These are phyloP conservation scores for Plicaturopsis crispa DNA, from an alignment of 768 basidiomycete genomes.

Conservation along the genomic window DNA sequence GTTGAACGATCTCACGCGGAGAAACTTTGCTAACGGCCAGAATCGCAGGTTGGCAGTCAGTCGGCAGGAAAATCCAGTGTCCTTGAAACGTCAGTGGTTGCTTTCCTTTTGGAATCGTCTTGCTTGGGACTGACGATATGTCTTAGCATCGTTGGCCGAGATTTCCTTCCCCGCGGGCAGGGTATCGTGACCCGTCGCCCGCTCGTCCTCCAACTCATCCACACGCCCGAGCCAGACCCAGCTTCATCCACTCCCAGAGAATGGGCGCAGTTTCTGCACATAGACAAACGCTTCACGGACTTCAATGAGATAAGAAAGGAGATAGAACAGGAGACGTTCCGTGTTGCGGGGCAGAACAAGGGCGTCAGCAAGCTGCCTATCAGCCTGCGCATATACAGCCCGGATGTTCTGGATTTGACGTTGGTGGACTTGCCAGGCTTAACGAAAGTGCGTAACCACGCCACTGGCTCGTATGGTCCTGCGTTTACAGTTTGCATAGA, in stretches of 20 bases:
- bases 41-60: constrained; percentile 77
- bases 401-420: constrained; percentile 91
- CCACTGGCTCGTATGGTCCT: not conserved
- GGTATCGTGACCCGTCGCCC: constrained; percentile 97
- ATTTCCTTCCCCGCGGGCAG: constrained; percentile 81
- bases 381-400: constrained; percentile 91
- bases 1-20: not conserved
- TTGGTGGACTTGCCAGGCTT: constrained; percentile 94
- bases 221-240: constrained; percentile 64
- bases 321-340: constrained; percentile 95
- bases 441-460: constrained; percentile 67
- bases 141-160: constrained; percentile 84
- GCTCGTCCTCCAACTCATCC: constrained; percentile 91
- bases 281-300: constrained; percentile 96
- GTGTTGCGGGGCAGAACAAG: constrained; percentile 98
- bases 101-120: not conserved
- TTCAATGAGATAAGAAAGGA: constrained; percentile 91
- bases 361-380: constrained; percentile 96
- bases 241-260: constrained; percentile 44
- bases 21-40: not conserved
- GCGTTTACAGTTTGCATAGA: constrained; percentile 33
- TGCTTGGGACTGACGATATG: not conserved
- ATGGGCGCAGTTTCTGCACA: constrained; percentile 96
- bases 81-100: constrained; percentile 76
- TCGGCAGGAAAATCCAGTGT: constrained; percentile 96